phyloP scores from a whole-genome alignment of 257 asterid genomes.

The Gentiana macrophylla region DNA sequence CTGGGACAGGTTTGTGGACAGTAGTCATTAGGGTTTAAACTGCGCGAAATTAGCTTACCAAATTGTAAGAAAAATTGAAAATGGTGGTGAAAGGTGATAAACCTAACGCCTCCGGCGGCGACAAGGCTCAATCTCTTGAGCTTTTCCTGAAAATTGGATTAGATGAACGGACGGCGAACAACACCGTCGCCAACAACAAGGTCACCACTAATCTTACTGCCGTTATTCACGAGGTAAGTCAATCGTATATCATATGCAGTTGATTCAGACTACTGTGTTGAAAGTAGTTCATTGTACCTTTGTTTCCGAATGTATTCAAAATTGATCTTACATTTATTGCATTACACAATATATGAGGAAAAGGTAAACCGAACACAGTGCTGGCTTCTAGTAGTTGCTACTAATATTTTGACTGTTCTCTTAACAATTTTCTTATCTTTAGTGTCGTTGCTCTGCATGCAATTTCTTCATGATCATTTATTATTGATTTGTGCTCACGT shows the following conservation, averaged over 20 bases:
- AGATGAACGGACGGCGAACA: conserved; percentile 39
- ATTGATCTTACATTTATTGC: too few species aligned
- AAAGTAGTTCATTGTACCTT: neutral
- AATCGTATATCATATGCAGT: conserved; percentile 1
- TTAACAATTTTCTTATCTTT: too few species aligned
- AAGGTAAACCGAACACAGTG: neutral
- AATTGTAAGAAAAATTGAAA: neutral
- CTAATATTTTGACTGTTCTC: too few species aligned
- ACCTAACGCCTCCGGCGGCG: conserved; percentile 5
- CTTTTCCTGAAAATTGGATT: conserved; percentile 33
- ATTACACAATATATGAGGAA: too few species aligned
- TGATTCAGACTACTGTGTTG: neutral
- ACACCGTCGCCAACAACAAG: conserved; percentile 34
- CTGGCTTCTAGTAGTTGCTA: too few species aligned
- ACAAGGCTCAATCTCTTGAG: conserved; percentile 16
- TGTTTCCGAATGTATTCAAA: neutral
- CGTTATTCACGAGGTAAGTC: conserved; percentile 36
- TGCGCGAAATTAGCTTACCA: too few species aligned
- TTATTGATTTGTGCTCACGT: too few species aligned
- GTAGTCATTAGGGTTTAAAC: conserved; percentile 10
- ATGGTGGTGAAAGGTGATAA: conserved; percentile 13
- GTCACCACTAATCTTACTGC: conserved; percentile 33
- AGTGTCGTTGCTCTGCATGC: too few species aligned
- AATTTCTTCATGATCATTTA: too few species aligned
- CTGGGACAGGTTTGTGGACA: too few species aligned